Conservation (phyloP, 2,329 filamentous ascomycete species). For the Pseudocercospora vitis region DNA sequence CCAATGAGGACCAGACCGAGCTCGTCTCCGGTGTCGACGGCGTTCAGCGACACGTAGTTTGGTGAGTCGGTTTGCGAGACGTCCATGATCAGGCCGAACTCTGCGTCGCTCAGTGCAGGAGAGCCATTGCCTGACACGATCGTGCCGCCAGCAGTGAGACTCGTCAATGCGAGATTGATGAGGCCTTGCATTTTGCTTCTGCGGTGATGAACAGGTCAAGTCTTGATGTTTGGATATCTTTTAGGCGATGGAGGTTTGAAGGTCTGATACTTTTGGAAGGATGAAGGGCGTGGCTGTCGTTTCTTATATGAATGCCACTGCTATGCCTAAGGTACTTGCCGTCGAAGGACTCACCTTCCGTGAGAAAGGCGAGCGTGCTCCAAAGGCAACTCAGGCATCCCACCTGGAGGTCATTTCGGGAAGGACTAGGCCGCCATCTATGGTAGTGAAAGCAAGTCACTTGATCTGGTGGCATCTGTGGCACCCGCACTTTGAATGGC, state of each 20-base stretch:
- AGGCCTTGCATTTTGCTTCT: conserved; percentile 7
- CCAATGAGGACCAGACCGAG: conserved; percentile 12
- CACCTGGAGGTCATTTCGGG: background rate
- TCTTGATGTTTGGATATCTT: background rate
- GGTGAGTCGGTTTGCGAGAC: conserved; percentile 3
- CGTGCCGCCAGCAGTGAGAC: conserved; percentile 7
- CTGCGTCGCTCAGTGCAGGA: conserved; percentile 9
- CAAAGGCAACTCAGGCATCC: background rate
- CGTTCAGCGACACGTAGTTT: conserved; percentile 17
- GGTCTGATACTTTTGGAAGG: no score
- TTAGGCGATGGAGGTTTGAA: background rate
- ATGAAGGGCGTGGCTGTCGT: background rate
- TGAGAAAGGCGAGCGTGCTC: background rate
- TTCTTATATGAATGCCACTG: background rate
- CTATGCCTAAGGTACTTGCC: no score
- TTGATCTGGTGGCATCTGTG: background rate
- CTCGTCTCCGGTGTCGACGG: conserved; percentile 14
- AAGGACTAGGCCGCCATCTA: background rate
- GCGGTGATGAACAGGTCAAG: background rate
- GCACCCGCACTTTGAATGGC: no score
- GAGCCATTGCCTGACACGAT: background rate
- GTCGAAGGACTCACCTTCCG: no score
- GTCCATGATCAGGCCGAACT: conserved; percentile 18
- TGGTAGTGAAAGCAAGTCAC: background rate
- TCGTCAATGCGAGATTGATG: conserved; percentile 14